A percentile compares a stretch with the other conserved stretches of the same genome.
Evolutionary conservation across 2,329 filamentous ascomycete genomes (phyloP).

Genomic region (Cercospora sp.): DNA sequence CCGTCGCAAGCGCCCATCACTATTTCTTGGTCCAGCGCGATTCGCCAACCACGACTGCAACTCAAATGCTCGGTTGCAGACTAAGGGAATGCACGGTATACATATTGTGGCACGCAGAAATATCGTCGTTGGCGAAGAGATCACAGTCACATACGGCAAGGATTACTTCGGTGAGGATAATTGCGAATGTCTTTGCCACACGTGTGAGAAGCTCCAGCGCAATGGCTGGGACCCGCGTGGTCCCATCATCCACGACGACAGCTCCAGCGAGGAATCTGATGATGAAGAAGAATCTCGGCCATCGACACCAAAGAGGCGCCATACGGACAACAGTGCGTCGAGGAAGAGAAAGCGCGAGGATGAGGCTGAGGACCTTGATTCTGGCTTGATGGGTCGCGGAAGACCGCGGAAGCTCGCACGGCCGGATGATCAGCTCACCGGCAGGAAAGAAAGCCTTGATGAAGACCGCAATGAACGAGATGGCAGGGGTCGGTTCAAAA

Average conservation of each 20-base stretch:
- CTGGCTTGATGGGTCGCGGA: constrained; percentile 11
- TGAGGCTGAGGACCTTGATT: constrained; percentile 13
- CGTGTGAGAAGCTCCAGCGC: constrained; percentile 71
- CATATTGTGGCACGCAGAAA: constrained; percentile 81
- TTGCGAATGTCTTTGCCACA: constrained; percentile 88
- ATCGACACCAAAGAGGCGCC: constrained; percentile 19
- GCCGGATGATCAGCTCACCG: constrained; percentile 19
- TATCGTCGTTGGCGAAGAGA: constrained; percentile 87
- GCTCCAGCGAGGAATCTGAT: constrained; percentile 41
- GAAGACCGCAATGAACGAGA: constrained; percentile 4
- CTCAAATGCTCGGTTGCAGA: constrained; percentile 85
- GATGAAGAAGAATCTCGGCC: constrained; percentile 33
- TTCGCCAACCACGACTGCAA: constrained; percentile 98
- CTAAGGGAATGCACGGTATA: constrained; percentile 81
- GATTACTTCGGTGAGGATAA: constrained; percentile 96
- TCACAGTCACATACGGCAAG: constrained; percentile 93
- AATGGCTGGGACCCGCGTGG: constrained; percentile 76
- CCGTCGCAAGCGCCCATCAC: constrained; percentile 81
- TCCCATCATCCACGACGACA: constrained; percentile 36
- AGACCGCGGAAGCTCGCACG: constrained; percentile 29
- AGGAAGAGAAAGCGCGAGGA: constrained; percentile 30
- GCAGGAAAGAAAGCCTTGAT: constrained; percentile 6
- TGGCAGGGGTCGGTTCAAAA: constrained; percentile 10
- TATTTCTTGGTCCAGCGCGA: constrained; percentile 92
- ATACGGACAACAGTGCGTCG: constrained; percentile 8